A percentile compares a stretch with the other conserved stretches of the same genome.
Conservation (phyloP, 2,329 filamentous ascomycete genomes). For the Fusarium robinianum region DNA sequence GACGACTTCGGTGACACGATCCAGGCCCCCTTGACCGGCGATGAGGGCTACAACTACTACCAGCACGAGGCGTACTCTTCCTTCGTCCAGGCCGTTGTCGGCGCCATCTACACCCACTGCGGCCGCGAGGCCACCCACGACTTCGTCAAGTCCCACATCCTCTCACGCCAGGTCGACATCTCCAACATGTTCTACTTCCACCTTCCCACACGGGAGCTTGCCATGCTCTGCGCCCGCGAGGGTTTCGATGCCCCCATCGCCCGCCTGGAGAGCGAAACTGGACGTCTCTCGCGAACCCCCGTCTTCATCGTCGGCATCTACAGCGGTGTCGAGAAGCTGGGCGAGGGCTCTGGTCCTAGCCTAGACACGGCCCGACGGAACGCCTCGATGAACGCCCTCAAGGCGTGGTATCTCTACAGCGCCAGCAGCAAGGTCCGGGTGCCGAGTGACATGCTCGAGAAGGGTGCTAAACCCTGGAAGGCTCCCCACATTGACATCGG, state of each 20-base stretch:
- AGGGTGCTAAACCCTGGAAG: conserved; percentile 66
- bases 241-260: conserved; percentile 87
- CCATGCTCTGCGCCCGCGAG: conserved; percentile 82
- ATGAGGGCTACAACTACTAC: conserved; percentile 63
- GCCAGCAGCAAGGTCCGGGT: conserved; percentile 67
- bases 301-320: conserved; percentile 95
- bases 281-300: conserved; percentile 79
- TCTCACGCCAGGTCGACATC: conserved; percentile 78
- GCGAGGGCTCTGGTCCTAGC: conserved; percentile 82
- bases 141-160: conserved; percentile 84
- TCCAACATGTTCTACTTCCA: conserved; percentile 81
- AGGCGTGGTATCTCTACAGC: conserved; percentile 96
- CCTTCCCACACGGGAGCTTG: conserved; percentile 81
- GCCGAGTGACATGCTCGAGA: conserved; percentile 70
- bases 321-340: conserved; percentile 87
- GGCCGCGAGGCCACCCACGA: conserved; percentile 77
- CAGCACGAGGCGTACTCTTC: conserved; percentile 73
- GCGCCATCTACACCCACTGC: conserved; percentile 82
- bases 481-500: conserved; percentile 72
- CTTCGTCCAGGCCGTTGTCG: conserved; percentile 83
- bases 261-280: conserved; percentile 87
- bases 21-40: conserved; percentile 27
- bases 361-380: conserved; percentile 76
- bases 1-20: conserved; percentile 78
- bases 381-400: conserved; percentile 83